Base-by-base conservation (phyloP, 306 rosid species). In the Lathyrus sativus region DNA sequence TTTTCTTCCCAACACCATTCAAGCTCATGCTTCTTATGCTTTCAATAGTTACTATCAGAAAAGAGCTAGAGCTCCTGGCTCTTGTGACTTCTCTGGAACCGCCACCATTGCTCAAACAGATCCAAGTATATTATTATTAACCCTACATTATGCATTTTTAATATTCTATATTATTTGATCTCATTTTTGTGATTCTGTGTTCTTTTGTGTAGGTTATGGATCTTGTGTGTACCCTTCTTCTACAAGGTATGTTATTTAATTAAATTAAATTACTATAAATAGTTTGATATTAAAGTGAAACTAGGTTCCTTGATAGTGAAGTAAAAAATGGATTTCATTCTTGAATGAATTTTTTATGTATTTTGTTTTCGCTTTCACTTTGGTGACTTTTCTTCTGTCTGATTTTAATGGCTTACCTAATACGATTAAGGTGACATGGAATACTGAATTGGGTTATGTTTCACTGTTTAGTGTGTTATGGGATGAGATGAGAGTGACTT, bases 181-280 rank as follows among this genome's bases (percentile, higher is more conserved):
- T 54, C 4, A 59, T 43, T 10, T 14, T 42, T 44, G 1, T 9
- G 44, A 33, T 7, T 14, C 29, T 44, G 1, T 9, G 44, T 19
- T 26, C 12, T 19, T 49, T 7, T 72, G 11, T 79, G 37, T 50
- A 95, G 99, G 99, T 74, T 95, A 90, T 76, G 99, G 99, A 87
- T 95, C 99, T 87, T 95, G 99, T 56, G 87, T 87, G 44, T 95
- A 88, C 55, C 96, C 97, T 14, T 90, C 96, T 71, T 78, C 92
- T 14, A 10, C 75, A 19, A 90, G 97, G 99, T 90, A 85, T 56
- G 82, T 3, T 4, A 29, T 39, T 6, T 24, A 24, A 24, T 24
- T 24, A 1, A 26, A 26, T 3, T 26, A 4, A 26, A 26, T 26
- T 26, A 6, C 53, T 46, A 46, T 44, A 44, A 44, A 48, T 6